These are phyloP conservation scores for Zygoascus biomembranicola DNA, from an alignment of 805 yeast species.

Conservation along the genomic window DNA sequence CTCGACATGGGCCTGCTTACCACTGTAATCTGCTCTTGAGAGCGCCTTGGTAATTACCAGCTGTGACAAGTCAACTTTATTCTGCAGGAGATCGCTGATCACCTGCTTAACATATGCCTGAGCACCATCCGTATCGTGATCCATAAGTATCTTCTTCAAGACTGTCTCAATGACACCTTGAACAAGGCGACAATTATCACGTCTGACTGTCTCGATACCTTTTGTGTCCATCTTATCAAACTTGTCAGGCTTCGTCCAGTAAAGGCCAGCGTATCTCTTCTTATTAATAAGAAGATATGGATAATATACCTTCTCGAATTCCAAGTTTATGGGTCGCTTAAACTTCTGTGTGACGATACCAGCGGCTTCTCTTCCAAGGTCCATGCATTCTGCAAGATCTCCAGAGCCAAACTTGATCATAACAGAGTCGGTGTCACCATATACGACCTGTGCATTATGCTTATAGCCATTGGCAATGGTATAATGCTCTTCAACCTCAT, in stretches of 20 bases:
- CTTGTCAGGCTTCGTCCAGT: constrained; percentile 89
- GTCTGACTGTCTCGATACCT: constrained; percentile 96
- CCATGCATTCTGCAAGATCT: constrained; percentile 80
- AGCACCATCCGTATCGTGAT: constrained; percentile 79
- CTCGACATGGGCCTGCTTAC: constrained; percentile 96
- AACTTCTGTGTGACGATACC: constrained; percentile 70
- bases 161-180: constrained; percentile 92
- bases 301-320: constrained; percentile 92
- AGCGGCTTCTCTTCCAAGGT: constrained; percentile 91
- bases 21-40: constrained; percentile 83
- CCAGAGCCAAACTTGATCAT: constrained; percentile 93
- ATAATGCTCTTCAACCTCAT: constrained; percentile 73
- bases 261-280: constrained; percentile 94
- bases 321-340: constrained; percentile 81
- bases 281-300: constrained; percentile 92
- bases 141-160: constrained; percentile 73
- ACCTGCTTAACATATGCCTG: constrained; percentile 76
- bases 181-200: constrained; percentile 94
- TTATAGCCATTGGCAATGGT: constrained; percentile 72
- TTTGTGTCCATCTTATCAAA: constrained; percentile 97
- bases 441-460: constrained; percentile 84
- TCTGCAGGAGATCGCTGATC: constrained; percentile 84
- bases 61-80: constrained; percentile 85
- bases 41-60: constrained; percentile 89
- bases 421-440: constrained; percentile 99